phyloP scores from a whole-genome alignment of 176 grass and related monocot species.

The Hordeum marinum region DNA sequence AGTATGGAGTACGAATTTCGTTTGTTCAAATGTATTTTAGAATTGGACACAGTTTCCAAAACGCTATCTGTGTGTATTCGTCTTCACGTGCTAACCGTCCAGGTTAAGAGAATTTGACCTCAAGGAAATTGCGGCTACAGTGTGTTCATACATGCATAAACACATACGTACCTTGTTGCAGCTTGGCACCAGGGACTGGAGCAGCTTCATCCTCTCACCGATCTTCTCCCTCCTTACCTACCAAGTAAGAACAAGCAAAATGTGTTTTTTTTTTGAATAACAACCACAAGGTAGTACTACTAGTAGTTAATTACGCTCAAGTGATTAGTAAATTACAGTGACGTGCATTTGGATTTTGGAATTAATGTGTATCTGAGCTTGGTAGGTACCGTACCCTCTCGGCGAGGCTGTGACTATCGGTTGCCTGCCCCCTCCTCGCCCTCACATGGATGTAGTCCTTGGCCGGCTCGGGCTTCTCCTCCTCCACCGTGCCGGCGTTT shows the following conservation, averaged over 20 bases:
- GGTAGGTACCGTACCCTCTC: slow-evolving; percentile 44
- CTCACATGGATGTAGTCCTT: slow-evolving; percentile 75
- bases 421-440: slow-evolving; percentile 66
- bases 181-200: slow-evolving; percentile 63
- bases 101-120: background rate
- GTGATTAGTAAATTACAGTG: background rate
- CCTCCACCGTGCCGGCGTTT: background rate
- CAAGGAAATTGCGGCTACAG: background rate
- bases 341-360: background rate
- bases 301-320: background rate
- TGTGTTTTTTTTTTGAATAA: background rate
- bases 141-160: slow-evolving; percentile 3
- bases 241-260: background rate
- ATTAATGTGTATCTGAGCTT: background rate
- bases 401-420: slow-evolving; percentile 73
- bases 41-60: background rate
- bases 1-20: background rate
- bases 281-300: background rate
- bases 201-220: slow-evolving; percentile 72
- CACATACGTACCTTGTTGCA: slow-evolving; percentile 57
- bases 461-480: slow-evolving; percentile 12
- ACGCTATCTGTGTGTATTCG: too few species aligned
- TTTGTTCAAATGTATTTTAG: background rate
- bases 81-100: background rate
- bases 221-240: slow-evolving; percentile 76